A percentile compares a stretch with the other conserved stretches of the same genome.
Conservation (phyloP, 371 early-diverging fungal genomes). For the Rhizomucor pusillus region DNA sequence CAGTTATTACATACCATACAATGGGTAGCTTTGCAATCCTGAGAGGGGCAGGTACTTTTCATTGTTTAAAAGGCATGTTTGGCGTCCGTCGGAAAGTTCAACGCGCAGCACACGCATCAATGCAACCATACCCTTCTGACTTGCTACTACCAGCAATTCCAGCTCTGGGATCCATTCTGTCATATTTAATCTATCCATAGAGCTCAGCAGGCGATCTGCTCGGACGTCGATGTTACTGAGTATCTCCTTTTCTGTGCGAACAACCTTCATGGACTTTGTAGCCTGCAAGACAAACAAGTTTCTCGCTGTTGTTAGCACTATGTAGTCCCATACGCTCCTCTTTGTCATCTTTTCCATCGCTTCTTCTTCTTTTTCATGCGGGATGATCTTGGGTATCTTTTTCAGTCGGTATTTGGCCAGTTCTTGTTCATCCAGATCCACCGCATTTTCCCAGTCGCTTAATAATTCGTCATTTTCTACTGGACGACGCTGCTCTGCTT, state of each 20-base stretch:
- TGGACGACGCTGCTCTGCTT: no score
- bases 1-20: slow-evolving; percentile 31
- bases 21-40: slow-evolving; percentile 28
- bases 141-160: slow-evolving; percentile 35
- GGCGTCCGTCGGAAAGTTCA: slow-evolving; percentile 25
- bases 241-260: slow-evolving; percentile 21
- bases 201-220: slow-evolving; percentile 22
- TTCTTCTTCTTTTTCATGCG: slow-evolving; percentile 1
- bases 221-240: slow-evolving; percentile 39
- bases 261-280: slow-evolving; percentile 8
- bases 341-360: neutral
- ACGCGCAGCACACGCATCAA: slow-evolving; percentile 36
- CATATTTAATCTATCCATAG: slow-evolving; percentile 39
- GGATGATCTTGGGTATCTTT: neutral
- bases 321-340: slow-evolving; percentile 18
- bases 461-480: no score
- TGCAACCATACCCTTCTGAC: slow-evolving; percentile 47
- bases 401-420: neutral
- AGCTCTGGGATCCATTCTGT: slow-evolving; percentile 47
- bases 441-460: no score
- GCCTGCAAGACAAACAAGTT: slow-evolving; percentile 27
- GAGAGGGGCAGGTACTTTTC: slow-evolving; percentile 34
- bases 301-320: slow-evolving; percentile 34
- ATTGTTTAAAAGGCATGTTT: slow-evolving; percentile 36
- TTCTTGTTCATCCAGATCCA: no score